A percentile compares a stretch with the other conserved stretches of the same genome.
Evolutionary conservation across 805 yeast species (phyloP).

Genomic region (Starmerella roubikii): DNA sequence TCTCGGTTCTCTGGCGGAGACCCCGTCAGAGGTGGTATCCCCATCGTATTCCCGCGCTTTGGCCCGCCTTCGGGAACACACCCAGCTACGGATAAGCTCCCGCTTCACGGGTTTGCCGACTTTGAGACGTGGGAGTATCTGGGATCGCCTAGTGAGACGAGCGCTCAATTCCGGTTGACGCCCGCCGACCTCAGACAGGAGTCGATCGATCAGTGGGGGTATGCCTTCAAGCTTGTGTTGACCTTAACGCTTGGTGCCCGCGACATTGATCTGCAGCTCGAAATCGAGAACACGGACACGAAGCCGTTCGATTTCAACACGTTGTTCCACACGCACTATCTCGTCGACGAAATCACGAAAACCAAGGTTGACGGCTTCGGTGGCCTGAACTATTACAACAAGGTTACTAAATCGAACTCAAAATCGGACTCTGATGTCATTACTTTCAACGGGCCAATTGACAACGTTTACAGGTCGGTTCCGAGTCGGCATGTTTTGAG

Average conservation of each 20-base stretch:
- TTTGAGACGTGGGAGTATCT: conserved; percentile 84
- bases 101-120: conserved; percentile 96
- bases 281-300: conserved; percentile 48
- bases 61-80: conserved; percentile 39
- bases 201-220: conserved; percentile 42
- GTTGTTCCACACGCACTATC: conserved; percentile 84
- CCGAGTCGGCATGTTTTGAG: conserved; percentile 44
- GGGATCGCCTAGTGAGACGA: conserved; percentile 59
- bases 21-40: conserved; percentile 96
- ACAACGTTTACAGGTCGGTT: conserved; percentile 64
- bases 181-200: conserved; percentile 68
- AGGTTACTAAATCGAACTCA: conserved; percentile 42
- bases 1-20: conserved; percentile 83
- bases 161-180: conserved; percentile 81
- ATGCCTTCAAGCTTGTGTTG: conserved; percentile 66
- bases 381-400: conserved; percentile 63
- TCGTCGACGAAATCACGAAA: conserved; percentile 62
- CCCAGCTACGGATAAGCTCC: conserved; percentile 40
- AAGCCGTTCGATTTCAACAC: conserved; percentile 73
- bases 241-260: conserved; percentile 45
- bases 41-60: conserved; percentile 78
- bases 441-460: conserved; percentile 46
- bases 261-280: conserved; percentile 45
- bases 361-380: conserved; percentile 64
- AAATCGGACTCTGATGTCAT: conserved; percentile 22